phyloP scores from a whole-genome alignment of 305 asterid genomes.

The Fraxinus paxiana region DNA sequence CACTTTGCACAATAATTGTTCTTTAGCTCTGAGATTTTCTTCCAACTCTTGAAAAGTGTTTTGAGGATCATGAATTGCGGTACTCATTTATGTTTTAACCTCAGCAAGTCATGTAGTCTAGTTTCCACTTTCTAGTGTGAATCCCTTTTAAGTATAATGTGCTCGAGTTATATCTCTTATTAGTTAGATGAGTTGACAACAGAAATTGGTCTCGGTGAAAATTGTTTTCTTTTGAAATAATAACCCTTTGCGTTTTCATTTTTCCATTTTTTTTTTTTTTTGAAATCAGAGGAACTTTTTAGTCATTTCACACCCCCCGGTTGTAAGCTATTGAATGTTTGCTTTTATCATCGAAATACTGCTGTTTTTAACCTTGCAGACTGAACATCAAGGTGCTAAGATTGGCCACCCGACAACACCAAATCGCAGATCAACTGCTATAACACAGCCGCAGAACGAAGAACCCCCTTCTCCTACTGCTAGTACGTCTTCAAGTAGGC shows the following conservation, averaged over 20 bases:
- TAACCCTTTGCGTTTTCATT: background rate
- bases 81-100: background rate
- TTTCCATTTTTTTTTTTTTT: background rate
- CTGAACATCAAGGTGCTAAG: constrained; percentile 36
- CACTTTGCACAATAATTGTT: background rate
- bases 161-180: background rate
- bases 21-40: background rate
- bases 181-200: background rate
- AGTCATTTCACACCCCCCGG: background rate
- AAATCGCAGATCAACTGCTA: constrained; percentile 28
- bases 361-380: constrained; percentile 24
- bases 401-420: constrained; percentile 40
- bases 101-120: background rate
- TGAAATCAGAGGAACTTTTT: background rate
- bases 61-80: background rate
- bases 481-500: constrained; percentile 42
- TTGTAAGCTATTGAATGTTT: background rate
- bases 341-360: background rate
- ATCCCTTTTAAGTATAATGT: background rate
- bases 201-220: background rate
- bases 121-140: background rate
- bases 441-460: constrained; percentile 31
- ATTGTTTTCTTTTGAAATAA: background rate
- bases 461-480: constrained; percentile 39
- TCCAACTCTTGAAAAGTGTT: background rate